Base-by-base conservation (phyloP, 225 moss, liverwort and hornwort species). In the Pleurozium schreberi region DNA sequence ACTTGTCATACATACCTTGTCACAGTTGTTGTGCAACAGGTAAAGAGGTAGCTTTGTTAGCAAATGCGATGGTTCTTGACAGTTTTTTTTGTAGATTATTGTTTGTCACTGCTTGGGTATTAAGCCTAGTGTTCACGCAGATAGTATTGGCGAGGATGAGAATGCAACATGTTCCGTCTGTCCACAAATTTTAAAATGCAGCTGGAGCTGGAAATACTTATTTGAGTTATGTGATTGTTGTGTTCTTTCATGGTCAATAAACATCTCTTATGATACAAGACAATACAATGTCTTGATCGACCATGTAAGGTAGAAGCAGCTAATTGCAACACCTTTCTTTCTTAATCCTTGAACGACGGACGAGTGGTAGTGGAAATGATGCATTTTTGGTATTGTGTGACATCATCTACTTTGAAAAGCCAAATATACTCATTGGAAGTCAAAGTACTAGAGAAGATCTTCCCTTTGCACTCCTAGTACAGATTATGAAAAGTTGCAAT, bases 31-130 rank as follows among this genome's bases (percentile, higher is more conserved):
- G 65, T 83, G 64, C 78, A 58, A 86, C n/a, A 75, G 78, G 43
- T 43, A 30, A 7, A 80, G 60, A 36, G 8, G 38, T 65, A 75
- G 57, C 47, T 27, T 66, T 69, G 19, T 73, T 78, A 49, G 64
- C 84, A 79, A 73, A 78, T 78, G 78, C 59, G 78, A 76, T 64
- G 69, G 52, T 68, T 58, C 28, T 58, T 62, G 52, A 79, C 36
- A 86, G 80, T 75, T 84, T 70, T 75, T n/a, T 78, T 79, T 90
- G 83, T 89, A 91, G 77, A 85, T 78, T 85, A 82, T 85, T 91
- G 34, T 84, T 81, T 33, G 53, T 71, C 30, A 52, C 81, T 89
- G 75, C 58, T 91, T 59, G 60, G 26, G 43, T 87, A 26, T 61
- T 61, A 59, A 82, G 82, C 26, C 52, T 82, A 26, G 75, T 11